phyloP scores from a whole-genome alignment of 2,329 filamentous ascomycete species.

The Aureobasidium melanogenum region DNA sequence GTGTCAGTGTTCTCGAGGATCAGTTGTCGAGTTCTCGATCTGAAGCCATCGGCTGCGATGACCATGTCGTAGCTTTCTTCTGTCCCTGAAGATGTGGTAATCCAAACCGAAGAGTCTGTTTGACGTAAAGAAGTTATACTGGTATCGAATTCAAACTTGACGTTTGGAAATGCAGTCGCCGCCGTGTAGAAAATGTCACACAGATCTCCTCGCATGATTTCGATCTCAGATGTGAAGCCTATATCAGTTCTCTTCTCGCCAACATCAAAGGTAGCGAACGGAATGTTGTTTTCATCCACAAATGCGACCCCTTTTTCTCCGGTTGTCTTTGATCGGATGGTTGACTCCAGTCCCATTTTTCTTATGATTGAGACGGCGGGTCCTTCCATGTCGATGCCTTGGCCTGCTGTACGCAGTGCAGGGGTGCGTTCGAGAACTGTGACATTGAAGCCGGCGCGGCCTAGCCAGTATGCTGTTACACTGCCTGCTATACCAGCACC shows the following conservation, averaged over 20 bases:
- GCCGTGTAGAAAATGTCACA: conserved; percentile 34
- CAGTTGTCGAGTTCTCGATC: conserved; percentile 19
- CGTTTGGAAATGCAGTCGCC: conserved; percentile 16
- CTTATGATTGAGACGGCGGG: conserved; percentile 33
- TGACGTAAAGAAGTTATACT: conserved; percentile 14
- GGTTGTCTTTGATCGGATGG: conserved; percentile 28
- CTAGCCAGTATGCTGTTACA: conserved; percentile 28
- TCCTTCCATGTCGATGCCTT: conserved; percentile 38
- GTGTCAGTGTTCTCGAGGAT: conserved; percentile 17
- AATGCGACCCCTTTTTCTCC: conserved; percentile 34
- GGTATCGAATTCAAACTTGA: conserved; percentile 18
- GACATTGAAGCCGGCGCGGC: conserved; percentile 25
- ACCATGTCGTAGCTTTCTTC: conserved; percentile 17
- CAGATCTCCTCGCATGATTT: conserved; percentile 49
- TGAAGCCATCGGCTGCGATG: conserved; percentile 22
- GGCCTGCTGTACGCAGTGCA: conserved; percentile 31
- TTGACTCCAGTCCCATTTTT: conserved; percentile 31
- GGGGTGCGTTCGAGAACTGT: conserved; percentile 38
- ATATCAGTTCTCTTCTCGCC: background rate
- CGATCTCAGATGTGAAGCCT: conserved; percentile 41
- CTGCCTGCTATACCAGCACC: conserved; percentile 32
- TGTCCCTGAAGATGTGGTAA: background rate
- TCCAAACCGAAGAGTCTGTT: background rate
- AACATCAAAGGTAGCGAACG: conserved; percentile 2
- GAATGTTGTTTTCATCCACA: conserved; percentile 23